phyloP scores from a whole-genome alignment of 306 rosid species.

The Begonia fuchsioides region DNA sequence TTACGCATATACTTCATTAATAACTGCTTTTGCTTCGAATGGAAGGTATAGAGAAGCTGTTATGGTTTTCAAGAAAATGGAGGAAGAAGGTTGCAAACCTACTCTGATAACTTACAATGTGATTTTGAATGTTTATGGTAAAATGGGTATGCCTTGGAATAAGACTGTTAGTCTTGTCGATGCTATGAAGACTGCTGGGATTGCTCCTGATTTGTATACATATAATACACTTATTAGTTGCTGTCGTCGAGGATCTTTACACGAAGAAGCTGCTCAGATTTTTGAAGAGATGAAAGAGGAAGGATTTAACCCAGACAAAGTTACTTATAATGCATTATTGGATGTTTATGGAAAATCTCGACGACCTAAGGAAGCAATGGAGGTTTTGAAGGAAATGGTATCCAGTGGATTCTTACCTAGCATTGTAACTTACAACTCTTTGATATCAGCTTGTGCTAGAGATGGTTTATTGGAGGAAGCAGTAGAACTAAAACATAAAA shows the following conservation, averaged over 20 bases:
- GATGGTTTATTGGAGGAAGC: slow-evolving; percentile 78
- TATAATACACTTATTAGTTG: slow-evolving; percentile 70
- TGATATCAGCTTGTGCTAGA: slow-evolving; percentile 70
- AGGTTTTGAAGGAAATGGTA: slow-evolving; percentile 75
- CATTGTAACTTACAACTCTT: slow-evolving; percentile 55
- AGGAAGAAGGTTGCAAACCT: slow-evolving; percentile 54
- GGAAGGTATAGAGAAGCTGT: slow-evolving; percentile 70
- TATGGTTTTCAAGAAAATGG: slow-evolving; percentile 50
- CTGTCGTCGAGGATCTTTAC: slow-evolving; percentile 64
- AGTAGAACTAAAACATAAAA: slow-evolving; percentile 37
- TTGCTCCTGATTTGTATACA: slow-evolving; percentile 71
- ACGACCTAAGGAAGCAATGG: slow-evolving; percentile 62
- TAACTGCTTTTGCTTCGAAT: slow-evolving; percentile 53
- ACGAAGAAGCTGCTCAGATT: slow-evolving; percentile 44
- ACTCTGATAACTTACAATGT: slow-evolving; percentile 68
- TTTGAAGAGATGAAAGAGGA: slow-evolving; percentile 46
- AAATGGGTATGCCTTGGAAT: slow-evolving; percentile 90
- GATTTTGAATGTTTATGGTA: slow-evolving; percentile 69
- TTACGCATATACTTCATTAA: slow-evolving; percentile 64
- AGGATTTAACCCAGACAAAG: slow-evolving; percentile 60
- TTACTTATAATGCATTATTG: slow-evolving; percentile 65
- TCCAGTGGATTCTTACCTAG: slow-evolving; percentile 44
- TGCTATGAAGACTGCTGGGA: slow-evolving; percentile 37
- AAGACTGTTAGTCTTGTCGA: slow-evolving; percentile 33
- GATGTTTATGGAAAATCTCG: slow-evolving; percentile 91